These are phyloP conservation scores for Penicillium longicatenatum DNA, from an alignment of 495 filamentous ascomycete genomes.

Conservation along the genomic window DNA sequence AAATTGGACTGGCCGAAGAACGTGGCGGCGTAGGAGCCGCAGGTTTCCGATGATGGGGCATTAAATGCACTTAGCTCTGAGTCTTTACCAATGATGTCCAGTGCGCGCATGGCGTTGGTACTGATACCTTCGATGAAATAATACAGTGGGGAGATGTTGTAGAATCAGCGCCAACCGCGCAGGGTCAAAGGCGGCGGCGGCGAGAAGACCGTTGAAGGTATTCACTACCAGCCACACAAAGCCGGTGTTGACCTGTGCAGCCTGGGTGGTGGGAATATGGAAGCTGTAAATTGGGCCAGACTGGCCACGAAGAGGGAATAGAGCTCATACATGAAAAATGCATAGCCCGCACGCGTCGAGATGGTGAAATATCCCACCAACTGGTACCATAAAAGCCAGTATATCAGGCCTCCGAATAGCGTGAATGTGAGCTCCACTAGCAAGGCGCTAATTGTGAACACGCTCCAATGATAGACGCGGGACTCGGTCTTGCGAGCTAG, in stretches of 20 bases:
- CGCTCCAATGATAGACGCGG: slow-evolving; percentile 47
- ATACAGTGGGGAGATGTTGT: slow-evolving; percentile 21
- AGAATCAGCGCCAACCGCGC: slow-evolving; percentile 24
- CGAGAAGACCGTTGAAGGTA: slow-evolving; percentile 19
- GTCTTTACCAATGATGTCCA: slow-evolving; percentile 51
- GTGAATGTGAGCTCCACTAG: slow-evolving; percentile 46
- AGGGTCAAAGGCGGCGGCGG: slow-evolving; percentile 14
- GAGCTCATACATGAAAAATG: slow-evolving; percentile 18
- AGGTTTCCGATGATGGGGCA: slow-evolving; percentile 55
- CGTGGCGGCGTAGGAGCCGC: slow-evolving; percentile 56
- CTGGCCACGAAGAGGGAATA: slow-evolving; percentile 17
- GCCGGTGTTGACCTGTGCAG: slow-evolving; percentile 13
- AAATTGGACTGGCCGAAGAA: slow-evolving; percentile 38
- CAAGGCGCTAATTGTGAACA: slow-evolving; percentile 41
- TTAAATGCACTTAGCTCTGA: slow-evolving; percentile 59
- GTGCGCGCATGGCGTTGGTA: slow-evolving; percentile 60
- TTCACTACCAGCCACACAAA: slow-evolving; percentile 23
- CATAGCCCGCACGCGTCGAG: slow-evolving; percentile 16
- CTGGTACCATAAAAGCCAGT: slow-evolving; percentile 48
- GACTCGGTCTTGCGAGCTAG: slow-evolving; percentile 40
- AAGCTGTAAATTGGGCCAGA: slow-evolving; percentile 17
- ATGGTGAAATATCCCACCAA: slow-evolving; percentile 20
- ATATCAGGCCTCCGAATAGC: slow-evolving; percentile 33
- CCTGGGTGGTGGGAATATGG: slow-evolving; percentile 15
- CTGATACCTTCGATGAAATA: slow-evolving; percentile 54